Evolutionary conservation across 2,329 filamentous ascomycete species (phyloP), one percentile per base, ranked within the genome.

Genomic region (Fusarium brevicatenulatum): DNA sequence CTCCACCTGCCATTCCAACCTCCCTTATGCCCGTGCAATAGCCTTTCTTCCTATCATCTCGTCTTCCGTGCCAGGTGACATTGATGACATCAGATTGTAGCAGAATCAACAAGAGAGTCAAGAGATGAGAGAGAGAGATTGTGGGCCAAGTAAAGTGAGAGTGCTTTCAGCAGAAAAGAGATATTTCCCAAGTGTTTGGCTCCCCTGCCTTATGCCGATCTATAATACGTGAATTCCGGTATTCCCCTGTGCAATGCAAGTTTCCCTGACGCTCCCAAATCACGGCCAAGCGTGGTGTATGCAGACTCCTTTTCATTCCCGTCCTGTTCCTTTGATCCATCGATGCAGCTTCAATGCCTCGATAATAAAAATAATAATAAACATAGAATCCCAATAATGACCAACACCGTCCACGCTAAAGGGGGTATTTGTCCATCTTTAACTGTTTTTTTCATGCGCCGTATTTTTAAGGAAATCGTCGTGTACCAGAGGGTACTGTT

Each of bases 381-480:
- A 61, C 53, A 68, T 55, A 63, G 49, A 57, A 72, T 74, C 72
- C 71, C 68, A 73, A 66, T 67, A 75, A 72, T 62, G 69, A 66
- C 74, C 66, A 77, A 75, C 75, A 76, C 75, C 75, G 43, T 70
- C 71, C 70, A 76, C 75, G 72, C 74, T 70, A 56, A 73, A 71
- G 72, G 77, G 78, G 78, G 78, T 80, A 79, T 80, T 78, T 68
- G 63, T 78, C 73, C 76, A 73, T 78, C 77, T 79, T 78, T 75
- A 75, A 59, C 40, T 72, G 76, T 76, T 76, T 75, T 75, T 76
- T 77, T 78, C 77, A 71, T 78, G 71, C 78, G 78, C 78, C 78
- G 50, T 77, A 58, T 68, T 76, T 70, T 66, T 63, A 53, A 76
- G 73, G 71, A 77, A 79, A 76, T 72, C 39, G 42, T 66, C 44